Base-by-base conservation (phyloP, 768 basidiomycete species). In the Kwoniella sp. region DNA sequence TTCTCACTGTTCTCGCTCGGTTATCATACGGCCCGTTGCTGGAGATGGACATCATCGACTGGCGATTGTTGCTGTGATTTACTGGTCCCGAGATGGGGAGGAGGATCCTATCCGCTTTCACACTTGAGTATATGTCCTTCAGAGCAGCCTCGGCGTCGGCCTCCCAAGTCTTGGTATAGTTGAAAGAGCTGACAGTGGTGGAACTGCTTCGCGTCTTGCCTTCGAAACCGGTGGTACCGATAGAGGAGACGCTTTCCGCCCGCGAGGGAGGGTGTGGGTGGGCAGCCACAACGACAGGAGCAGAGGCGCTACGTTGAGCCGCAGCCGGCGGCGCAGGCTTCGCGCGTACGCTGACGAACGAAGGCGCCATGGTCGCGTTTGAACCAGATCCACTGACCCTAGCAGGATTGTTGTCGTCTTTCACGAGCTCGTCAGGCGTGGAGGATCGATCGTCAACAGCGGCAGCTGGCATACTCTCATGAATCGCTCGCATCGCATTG, bases 111-210 rank as follows among this genome's bases (percentile, higher is more conserved):
- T 93, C 90, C 45, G 84, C 86, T 82, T 94, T 93, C 82, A 98
- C 88, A 8, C 93, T 89, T 71, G 84, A 86, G 83, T 93, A 99
- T 86, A 99, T 95, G 75, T 99, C 96, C 86, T 92, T 94, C 68
- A 99, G 86, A 68, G 91, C 75, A 63, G 71, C 85, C 81, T 97
- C 94, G 85, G 97, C 88, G 62, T 95, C 93, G 13, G 75, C 79
- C 76, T 95, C 92, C 92, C 92, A 94, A 54, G 82, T 85, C 28
- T 88, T 87, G 54, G 34, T 66, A 37, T 73, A 71, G 23, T 47
- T 54, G 51, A 73, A 73, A 4, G 74, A 74, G 57, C 67, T 70
- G 48, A 75, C 66, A n/a, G 75, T 76, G 2, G 65, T 68, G 8
- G 74, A 71, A 45, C 73, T 75, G 15, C 63, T 65, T 8, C 60